Conservation (phyloP, 495 filamentous ascomycete genomes). For the Podospora didyma region DNA sequence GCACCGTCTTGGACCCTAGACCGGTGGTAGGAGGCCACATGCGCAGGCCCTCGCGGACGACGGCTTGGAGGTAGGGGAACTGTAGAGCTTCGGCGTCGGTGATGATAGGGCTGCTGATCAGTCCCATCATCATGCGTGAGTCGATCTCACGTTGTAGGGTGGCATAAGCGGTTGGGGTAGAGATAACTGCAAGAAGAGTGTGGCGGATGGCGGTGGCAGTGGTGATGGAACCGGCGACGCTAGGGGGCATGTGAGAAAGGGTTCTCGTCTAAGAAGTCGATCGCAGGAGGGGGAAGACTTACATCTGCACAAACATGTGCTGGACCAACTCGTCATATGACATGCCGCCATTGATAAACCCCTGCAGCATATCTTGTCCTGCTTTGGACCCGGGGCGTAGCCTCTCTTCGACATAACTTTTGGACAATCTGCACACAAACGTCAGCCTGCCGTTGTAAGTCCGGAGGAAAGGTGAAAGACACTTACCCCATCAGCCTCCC, state of each 20-base stretch:
- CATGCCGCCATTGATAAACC: constrained; percentile 39
- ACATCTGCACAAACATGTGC: constrained; percentile 21
- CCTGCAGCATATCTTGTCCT: constrained; percentile 34
- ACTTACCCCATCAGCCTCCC: constrained; percentile 24
- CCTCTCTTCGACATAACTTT: constrained; percentile 14
- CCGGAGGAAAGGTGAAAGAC: too few species aligned
- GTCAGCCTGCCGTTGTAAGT: constrained; percentile 2
- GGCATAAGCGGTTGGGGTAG: constrained; percentile 40
- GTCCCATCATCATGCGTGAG: constrained; percentile 23
- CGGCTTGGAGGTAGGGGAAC: constrained; percentile 46
- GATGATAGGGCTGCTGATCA: constrained; percentile 21
- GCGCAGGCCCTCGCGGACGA: constrained; percentile 44
- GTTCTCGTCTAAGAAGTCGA: constrained; percentile 11
- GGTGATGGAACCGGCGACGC: constrained; percentile 62
- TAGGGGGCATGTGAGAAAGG: constrained; percentile 3
- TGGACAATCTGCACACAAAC: constrained; percentile 7
- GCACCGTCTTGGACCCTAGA: constrained; percentile 43
- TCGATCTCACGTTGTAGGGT: constrained; percentile 58
- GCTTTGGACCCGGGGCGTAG: constrained; percentile 10
- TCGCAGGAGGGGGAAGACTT: constrained; percentile 17
- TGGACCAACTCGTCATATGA: constrained; percentile 20
- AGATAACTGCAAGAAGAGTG: constrained; percentile 50
- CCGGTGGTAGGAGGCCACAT: constrained; percentile 40
- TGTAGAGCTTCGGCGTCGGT: constrained; percentile 32
- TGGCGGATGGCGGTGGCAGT: constrained; percentile 57